Evolutionary conservation across 2,329 filamentous ascomycete species (phyloP).

Genomic region (Phaeosphaeriaceae sp.): DNA sequence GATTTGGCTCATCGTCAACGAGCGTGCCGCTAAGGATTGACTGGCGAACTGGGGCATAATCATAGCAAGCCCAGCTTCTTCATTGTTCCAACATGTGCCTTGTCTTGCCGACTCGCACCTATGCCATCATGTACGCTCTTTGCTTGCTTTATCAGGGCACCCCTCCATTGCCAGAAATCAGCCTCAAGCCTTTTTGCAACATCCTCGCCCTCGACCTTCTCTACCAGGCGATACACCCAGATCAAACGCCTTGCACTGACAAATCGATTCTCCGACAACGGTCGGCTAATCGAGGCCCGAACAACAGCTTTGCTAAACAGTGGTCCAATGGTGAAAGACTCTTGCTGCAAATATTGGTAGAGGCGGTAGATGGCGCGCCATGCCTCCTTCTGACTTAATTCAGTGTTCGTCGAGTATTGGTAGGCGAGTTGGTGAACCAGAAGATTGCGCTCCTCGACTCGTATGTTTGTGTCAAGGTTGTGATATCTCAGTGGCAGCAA

Average conservation of each 20-base stretch:
- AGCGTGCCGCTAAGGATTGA: too few species aligned
- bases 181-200: constrained; percentile 37
- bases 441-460: constrained; percentile 19
- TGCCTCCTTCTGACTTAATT: constrained; percentile 23
- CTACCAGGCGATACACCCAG: constrained; percentile 41
- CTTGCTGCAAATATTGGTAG: constrained; percentile 32
- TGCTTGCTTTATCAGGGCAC: constrained; percentile 35
- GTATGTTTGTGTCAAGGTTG: constrained; percentile 17
- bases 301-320: constrained; percentile 41
- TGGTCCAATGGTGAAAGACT: constrained; percentile 33
- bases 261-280: constrained; percentile 36
- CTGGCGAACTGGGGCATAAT: neutral
- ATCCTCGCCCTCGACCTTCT: constrained; percentile 35
- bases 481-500: constrained; percentile 34
- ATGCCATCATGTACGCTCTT: constrained; percentile 20
- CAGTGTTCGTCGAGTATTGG: constrained; percentile 38
- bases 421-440: constrained; percentile 45
- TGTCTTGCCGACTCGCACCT: constrained; percentile 26
- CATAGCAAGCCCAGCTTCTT: constrained; percentile 39
- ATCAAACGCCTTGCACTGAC: constrained; percentile 36
- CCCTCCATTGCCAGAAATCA: constrained; percentile 38
- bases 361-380: constrained; percentile 39
- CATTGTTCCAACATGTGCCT: constrained; percentile 38
- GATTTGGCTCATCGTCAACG: too few species aligned
- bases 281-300: constrained; percentile 31